Base-by-base conservation (phyloP, 257 asterid genomes). In the Echites panduratus region DNA sequence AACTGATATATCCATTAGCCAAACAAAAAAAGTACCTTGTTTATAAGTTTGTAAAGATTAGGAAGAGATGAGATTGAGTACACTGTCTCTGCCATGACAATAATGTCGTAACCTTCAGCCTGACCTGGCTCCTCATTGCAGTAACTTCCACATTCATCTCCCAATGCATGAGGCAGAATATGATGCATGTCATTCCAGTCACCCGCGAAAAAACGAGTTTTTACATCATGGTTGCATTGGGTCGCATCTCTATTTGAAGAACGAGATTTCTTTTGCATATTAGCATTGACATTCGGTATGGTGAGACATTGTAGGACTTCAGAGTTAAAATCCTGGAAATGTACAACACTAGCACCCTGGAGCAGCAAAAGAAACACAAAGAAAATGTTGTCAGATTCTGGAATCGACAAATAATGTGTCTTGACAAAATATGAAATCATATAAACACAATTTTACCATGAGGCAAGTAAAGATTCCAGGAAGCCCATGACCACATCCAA, bases 401-500 rank as follows among this genome's bases (percentile, higher is more conserved):
- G 62, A 56, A 71, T 38, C 29, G 32, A 19, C 24, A 41, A 3
- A 48, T 58, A 22, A 4, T 49, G 27, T 35, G 7, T 19, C 20
- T 68, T 47, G 20, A 32, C 53, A 44, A 75, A 68, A 58, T 35
- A 14, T 13, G 22, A 41, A 57, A 52, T 20, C 16, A 24, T 19
- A 41, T 29, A 14, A 19, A 74, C 65, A 73, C 40, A 58, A 38
- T 47, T 71, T 75, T 76, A 94, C 99, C 95, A 87, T 82, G 13
- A 84, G 84, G 87, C 92, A 87, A 69, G 95, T 85, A 79, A 83
- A 90, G 44, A 92, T 87, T 61, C 99, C 98, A 64, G 99, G 99
- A 77, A 95, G 98, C 73, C 99, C 99, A 81, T 95, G 99, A 73
- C 99, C 99, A 79, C 99, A 95, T 76, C 99, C 99, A 58, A 95